Conservation (phyloP, 2,329 filamentous ascomycete genomes). For the Fusarium multiceps region DNA sequence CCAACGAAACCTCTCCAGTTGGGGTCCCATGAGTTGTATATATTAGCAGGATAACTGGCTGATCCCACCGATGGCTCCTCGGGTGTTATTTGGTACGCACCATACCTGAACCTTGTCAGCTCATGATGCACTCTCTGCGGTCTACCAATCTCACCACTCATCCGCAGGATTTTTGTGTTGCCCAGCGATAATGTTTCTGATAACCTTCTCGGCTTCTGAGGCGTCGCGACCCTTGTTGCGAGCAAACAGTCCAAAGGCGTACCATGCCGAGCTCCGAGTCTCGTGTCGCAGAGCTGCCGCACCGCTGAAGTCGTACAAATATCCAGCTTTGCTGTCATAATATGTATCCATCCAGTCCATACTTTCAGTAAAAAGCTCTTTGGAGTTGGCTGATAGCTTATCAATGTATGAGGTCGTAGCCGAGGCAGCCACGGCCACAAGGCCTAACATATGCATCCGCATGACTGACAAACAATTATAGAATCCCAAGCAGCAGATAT, state of each 20-base stretch:
- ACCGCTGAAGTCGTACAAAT: conserved; percentile 62
- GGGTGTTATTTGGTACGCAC: conserved; percentile 64
- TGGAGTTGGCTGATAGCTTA: conserved; percentile 22
- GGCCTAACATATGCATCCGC: background rate
- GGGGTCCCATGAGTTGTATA: conserved; percentile 70
- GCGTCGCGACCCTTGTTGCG: conserved; percentile 63
- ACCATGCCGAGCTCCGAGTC: conserved; percentile 68
- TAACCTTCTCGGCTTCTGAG: conserved; percentile 63
- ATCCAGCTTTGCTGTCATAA: conserved; percentile 64
- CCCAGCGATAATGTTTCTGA: conserved; percentile 63
- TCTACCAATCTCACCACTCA: conserved; percentile 61
- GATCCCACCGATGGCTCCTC: conserved; percentile 69
- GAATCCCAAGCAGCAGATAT: background rate
- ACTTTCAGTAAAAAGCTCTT: conserved; percentile 33
- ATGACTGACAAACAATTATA: background rate
- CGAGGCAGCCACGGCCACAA: background rate
- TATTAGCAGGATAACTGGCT: conserved; percentile 59
- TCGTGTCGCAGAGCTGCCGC: conserved; percentile 63
- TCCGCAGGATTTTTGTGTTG: conserved; percentile 64
- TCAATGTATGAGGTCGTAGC: background rate
- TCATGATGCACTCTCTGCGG: rapidly evolving
- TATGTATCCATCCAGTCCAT: conserved; percentile 67
- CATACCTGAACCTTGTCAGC: conserved; percentile 29
- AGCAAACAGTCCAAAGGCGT: conserved; percentile 67
- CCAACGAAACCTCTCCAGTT: conserved; percentile 74